These are phyloP conservation scores for Mycena filopes DNA, from an alignment of 768 basidiomycete genomes.

Conservation along the genomic window DNA sequence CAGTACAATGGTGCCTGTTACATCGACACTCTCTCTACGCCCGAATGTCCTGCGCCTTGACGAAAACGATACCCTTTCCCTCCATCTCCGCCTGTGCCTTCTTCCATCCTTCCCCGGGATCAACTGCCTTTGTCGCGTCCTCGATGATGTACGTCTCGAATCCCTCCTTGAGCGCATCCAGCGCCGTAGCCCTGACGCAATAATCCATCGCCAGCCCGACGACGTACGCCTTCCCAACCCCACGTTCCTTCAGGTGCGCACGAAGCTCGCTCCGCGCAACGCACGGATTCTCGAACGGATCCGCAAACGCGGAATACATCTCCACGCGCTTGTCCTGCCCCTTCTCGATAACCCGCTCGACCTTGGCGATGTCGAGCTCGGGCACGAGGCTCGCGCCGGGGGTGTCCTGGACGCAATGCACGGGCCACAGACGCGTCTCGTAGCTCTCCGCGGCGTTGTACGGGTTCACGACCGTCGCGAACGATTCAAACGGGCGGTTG, in stretches of 20 bases:
- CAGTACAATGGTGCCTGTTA: no score
- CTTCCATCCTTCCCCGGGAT: constrained; percentile 32
- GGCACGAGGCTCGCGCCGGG: constrained; percentile 63
- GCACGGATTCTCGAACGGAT: constrained; percentile 48
- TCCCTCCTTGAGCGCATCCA: constrained; percentile 53
- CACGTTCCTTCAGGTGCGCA: constrained; percentile 42
- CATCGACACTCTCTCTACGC: not conserved
- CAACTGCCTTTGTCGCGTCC: constrained; percentile 40
- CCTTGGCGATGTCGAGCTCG: constrained; percentile 46
- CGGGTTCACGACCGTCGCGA: constrained; percentile 41
- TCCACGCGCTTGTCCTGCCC: constrained; percentile 66
- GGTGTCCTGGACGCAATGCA: constrained; percentile 70
- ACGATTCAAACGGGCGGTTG: constrained; percentile 36
- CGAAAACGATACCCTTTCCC: constrained; percentile 25
- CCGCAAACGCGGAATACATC: constrained; percentile 73
- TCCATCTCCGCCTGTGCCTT: constrained; percentile 30
- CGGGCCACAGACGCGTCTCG: constrained; percentile 73
- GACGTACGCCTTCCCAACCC: constrained; percentile 61
- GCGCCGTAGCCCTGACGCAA: constrained; percentile 63
- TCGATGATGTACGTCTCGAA: constrained; percentile 43
- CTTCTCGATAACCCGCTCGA: constrained; percentile 45
- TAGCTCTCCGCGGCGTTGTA: constrained; percentile 46
- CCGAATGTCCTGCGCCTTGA: not conserved
- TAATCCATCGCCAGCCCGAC: constrained; percentile 75
- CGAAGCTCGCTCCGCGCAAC: constrained; percentile 33